Evolutionary conservation across 2,329 filamentous ascomycete genomes (phyloP).

Genomic region (Alternaria novae-zelandiae): DNA sequence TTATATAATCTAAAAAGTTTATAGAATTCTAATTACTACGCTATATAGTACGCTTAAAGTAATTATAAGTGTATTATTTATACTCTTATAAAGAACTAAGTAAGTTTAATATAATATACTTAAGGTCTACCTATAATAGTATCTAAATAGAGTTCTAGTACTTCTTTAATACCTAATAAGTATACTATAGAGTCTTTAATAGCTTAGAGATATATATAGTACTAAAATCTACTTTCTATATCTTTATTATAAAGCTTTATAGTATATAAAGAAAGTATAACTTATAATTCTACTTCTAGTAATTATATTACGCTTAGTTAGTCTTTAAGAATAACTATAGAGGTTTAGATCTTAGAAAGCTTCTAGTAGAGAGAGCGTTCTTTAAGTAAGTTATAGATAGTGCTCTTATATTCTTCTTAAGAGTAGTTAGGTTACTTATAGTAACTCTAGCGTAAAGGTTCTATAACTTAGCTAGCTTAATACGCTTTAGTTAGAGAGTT

Average conservation of each 20-base stretch:
- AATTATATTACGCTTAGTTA: not conserved
- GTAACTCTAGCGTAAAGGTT: no score
- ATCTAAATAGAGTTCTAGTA: not conserved
- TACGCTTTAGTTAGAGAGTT: no score
- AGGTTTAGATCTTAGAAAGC: no score
- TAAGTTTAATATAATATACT: not conserved
- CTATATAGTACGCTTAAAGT: not conserved
- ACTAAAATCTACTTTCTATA: not conserved
- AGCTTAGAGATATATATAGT: not conserved
- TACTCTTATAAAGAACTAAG: not conserved
- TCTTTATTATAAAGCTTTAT: not conserved
- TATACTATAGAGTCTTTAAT: not conserved
- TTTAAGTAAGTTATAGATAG: no score
- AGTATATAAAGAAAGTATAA: not conserved
- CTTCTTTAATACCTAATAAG: not conserved
- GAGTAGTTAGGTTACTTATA: no score
- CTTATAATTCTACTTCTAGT: not conserved
- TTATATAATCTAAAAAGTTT: not conserved
- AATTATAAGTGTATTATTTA: not conserved
- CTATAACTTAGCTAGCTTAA: no score
- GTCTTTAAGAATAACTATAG: not conserved
- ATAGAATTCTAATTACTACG: not conserved
- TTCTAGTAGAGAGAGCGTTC: no score
- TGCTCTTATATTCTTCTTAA: no score
- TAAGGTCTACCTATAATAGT: not conserved